These are phyloP conservation scores for Stachybotrys echinatus DNA, from an alignment of 2,329 filamentous ascomycete species.

Conservation along the genomic window DNA sequence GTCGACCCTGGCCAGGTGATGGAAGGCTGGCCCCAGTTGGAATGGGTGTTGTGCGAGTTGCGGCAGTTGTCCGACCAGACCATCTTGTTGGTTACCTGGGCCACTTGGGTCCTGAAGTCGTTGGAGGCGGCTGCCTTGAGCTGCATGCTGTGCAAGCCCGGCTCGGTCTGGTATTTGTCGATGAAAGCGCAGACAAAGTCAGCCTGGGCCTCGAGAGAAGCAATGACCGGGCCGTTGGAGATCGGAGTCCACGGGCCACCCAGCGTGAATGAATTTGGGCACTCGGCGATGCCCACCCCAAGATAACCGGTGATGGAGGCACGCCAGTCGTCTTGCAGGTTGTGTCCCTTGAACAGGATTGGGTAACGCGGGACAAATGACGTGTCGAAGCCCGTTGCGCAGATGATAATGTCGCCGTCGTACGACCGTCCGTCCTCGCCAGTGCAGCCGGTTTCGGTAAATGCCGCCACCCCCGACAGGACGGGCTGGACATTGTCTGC, in stretches of 20 bases:
- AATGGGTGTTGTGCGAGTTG: conserved; percentile 1
- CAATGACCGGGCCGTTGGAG: conserved; percentile 22
- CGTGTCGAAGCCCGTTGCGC: conserved; percentile 53
- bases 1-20: neutral
- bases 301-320: conserved; percentile 43
- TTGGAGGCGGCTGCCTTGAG: neutral
- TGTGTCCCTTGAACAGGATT: conserved; percentile 39
- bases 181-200: conserved; percentile 1
- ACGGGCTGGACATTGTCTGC: conserved; percentile 43
- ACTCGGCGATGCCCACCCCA: conserved; percentile 43
- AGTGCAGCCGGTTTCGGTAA: too few relatives aligned
- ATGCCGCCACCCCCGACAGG: conserved; percentile 24
- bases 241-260: conserved; percentile 35
- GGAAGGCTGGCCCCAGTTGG: neutral
- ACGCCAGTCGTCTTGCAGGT: conserved; percentile 44
- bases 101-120: conserved; percentile 2
- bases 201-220: conserved; percentile 1
- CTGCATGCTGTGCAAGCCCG: conserved; percentile 1
- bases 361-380: conserved; percentile 48
- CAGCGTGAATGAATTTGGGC: conserved; percentile 52
- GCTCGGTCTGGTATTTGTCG: conserved; percentile 1
- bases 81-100: neutral
- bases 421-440: too few relatives aligned
- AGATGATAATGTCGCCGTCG: conserved; percentile 50
- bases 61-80: conserved; percentile 1